Base-by-base conservation (phyloP, 768 basidiomycete species). In the Boletales sp. region DNA sequence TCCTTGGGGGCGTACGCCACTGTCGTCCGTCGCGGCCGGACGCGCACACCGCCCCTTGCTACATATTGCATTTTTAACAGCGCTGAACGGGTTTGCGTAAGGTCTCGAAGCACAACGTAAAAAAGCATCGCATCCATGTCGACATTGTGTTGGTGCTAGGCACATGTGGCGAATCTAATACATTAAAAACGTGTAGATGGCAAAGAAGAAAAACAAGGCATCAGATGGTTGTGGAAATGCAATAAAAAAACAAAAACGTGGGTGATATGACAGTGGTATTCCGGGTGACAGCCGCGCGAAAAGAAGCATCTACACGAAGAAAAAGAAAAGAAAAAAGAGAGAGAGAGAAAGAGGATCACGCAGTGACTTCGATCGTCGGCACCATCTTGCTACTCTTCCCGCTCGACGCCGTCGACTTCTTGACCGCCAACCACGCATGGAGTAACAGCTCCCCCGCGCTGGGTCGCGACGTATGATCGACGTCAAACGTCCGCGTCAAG, bases 401-500 rank as follows among this genome's bases (percentile, higher is more conserved):
- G 15, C 53, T 51, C n/a, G 54, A 48, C 33, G 38, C 54, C 0
- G 54, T 37, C 7, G 61, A 57, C 41, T 75, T 77, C 60, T 74
- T 75, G 43, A 38, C 32, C 5, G 62, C 66, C 25, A 93, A 70
- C 86, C 92, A 97, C 3, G 78, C 62, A 62, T 94, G 86, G 45
- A 80, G 78, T 34, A 93, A 75, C 10, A 95, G 73, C 56, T 84
- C 86, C 2, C 76, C 74, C 9, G 93, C 93, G 15, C 86, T 80
- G 6, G 93, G 93, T 44, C 94, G 81, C 28, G 79, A 79, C 56
- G 83, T 78, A 51, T 93, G 86, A 57, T 96, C 80, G 40, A 93
- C 72, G 55, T 93, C 89, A 62, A 97, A 96, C 5, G 94, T 94
- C 55, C 79, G 78, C 21, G 81, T 77, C 42, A 99, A 75, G 72